Base-by-base conservation (phyloP, 1,284 basidiomycete species). In the Sporisorium graminicola region DNA sequence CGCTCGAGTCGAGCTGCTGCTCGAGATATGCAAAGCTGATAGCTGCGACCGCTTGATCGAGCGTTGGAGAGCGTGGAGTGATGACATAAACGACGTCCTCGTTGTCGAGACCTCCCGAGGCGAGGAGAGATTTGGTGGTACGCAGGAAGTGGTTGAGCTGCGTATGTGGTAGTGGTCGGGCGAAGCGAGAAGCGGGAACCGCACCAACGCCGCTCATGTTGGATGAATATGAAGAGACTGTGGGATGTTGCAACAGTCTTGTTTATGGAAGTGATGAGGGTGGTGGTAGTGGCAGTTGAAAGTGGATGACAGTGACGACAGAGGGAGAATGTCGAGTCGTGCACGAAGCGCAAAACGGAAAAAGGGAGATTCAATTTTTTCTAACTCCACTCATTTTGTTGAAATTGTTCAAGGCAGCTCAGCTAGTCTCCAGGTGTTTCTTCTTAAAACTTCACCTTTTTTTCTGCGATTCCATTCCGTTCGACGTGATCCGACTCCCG, bases 71-170 rank as follows among this genome's bases (percentile, higher is more conserved):
- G 27, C 24, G 46, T 2, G 70, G 43, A 13, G 74, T 77, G 33
- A 66, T 20, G 46, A 77, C 56, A 35, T 73, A 77, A 43, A 77
- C 70, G 13, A 69, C 65, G 61, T 76, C 69, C 16, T 76, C 74
- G 58, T 69, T 72, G 31, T 70, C 74, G n/a, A 73, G 44, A 18
- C 55, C 66, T 10, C 70, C 65, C 10, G 74, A 72, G 26, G 63
- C 67, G 40, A 77, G 74, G 16, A 69, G 70, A 1, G 60, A 61
- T 26, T 70, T 77, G 27, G 74, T 66, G 29, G 61, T 58, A 4
- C 63, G 58, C 14, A 77, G 65, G 20, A 73, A 77, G 46, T 73
- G 74, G 50, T 73, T 77, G 63, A 77, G 66, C 18, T 55, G 52
- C 33, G 74, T 73, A 29, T 70, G 74, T 16, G 74, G 74, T 18